Percentiles rank a stretch among this genome's conserved stretches.
Evolutionary conservation across 139 green algal genomes (phyloP).

Genomic region (Auxenochlorella pyrenoidosa): DNA sequence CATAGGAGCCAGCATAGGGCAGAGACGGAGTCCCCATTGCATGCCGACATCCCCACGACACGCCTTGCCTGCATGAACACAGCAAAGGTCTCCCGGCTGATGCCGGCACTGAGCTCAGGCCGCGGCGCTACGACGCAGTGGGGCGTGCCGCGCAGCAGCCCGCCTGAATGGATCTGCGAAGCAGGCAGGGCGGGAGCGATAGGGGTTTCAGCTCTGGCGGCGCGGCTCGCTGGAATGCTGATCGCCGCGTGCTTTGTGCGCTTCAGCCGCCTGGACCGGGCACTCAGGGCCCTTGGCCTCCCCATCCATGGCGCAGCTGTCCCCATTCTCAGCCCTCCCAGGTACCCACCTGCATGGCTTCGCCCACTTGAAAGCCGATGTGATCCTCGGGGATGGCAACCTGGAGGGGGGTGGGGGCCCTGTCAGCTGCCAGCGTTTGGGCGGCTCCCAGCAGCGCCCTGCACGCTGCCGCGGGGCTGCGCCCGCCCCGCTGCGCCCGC

Average conservation of each 20-base stretch:
- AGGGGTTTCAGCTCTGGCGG: background rate
- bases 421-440: background rate
- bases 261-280: no score
- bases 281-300: no score
- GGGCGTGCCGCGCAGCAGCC: conserved; percentile 74
- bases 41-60: no score
- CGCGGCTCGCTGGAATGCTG: background rate
- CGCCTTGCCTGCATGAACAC: conserved; percentile 84
- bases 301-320: background rate
- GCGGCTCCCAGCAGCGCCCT: background rate
- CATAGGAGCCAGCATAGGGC: no score
- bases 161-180: conserved; percentile 69
- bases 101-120: conserved; percentile 21
- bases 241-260: background rate
- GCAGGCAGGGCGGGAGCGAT: no score
- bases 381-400: conserved; percentile 64
- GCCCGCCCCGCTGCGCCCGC: no score
- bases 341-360: conserved; percentile 52
- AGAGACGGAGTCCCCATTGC: no score
- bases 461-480: no score
- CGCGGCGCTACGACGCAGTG: conserved; percentile 74
- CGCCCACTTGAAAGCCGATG: conserved; percentile 83
- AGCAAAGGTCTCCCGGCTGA: conserved; percentile 77
- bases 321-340: background rate
- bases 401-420: background rate